phyloP scores from a whole-genome alignment of 1,139 yeast species.

The Candida tunisiensis region DNA sequence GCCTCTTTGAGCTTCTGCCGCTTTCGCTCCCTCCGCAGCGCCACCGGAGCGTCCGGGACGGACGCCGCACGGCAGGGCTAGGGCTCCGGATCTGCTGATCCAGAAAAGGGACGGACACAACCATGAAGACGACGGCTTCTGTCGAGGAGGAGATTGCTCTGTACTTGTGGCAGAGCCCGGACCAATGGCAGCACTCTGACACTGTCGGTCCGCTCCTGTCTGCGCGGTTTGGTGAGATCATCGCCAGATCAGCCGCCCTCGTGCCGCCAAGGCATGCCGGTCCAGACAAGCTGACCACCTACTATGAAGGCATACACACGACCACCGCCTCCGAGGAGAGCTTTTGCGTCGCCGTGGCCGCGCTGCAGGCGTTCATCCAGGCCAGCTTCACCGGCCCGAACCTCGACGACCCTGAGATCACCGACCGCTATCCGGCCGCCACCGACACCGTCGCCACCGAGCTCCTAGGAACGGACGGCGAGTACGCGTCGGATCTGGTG shows the following conservation, averaged over 20 bases:
- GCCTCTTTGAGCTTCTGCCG: no score
- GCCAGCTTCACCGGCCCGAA: conserved; percentile 77
- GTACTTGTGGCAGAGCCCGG: no score
- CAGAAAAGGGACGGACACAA: no score
- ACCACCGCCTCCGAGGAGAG: conserved; percentile 2
- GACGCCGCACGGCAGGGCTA: no score
- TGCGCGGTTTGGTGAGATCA: background rate
- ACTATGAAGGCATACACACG: conserved; percentile 1
- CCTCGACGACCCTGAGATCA: conserved; percentile 19
- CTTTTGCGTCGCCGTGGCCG: conserved; percentile 19
- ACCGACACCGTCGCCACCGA: no score
- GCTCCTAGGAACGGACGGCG: conserved; percentile 14
- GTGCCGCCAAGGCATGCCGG: background rate
- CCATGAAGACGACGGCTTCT: no score
- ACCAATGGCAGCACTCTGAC: background rate
- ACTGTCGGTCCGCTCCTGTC: background rate
- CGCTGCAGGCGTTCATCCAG: conserved; percentile 57
- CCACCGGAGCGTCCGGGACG: no score
- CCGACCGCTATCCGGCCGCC: conserved; percentile 2
- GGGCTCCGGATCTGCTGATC: no score
- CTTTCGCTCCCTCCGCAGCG: no score
- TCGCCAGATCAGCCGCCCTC: background rate
- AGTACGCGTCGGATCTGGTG: conserved; percentile 18
- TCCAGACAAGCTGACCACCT: background rate
- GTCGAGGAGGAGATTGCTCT: no score